Percentiles rank a stretch among this genome's conserved stretches.
Conservation (phyloP, 1,139 yeast genomes). For the Pichia sp. region DNA sequence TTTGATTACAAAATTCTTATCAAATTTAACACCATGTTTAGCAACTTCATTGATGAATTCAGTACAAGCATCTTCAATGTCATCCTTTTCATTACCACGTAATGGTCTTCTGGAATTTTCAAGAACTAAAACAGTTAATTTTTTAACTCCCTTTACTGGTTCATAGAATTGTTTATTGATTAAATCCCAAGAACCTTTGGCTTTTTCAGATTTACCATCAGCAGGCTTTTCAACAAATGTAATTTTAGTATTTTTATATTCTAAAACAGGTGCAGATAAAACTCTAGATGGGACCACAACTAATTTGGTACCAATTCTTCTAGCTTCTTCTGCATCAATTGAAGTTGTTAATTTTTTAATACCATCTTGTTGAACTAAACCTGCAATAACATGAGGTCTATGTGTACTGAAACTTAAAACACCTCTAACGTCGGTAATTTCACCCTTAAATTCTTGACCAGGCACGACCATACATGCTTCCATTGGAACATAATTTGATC, state of each 20-base stretch:
- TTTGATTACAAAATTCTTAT: conserved; percentile 8
- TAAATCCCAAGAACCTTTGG: conserved; percentile 24
- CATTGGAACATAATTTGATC: conserved; percentile 23
- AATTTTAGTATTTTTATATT: conserved; percentile 18
- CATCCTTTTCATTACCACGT: conserved; percentile 15
- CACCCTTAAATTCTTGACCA: conserved; percentile 25
- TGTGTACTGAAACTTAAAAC: conserved; percentile 22
- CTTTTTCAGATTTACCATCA: conserved; percentile 22
- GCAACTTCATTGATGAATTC: conserved; percentile 17
- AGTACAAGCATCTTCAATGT: conserved; percentile 16
- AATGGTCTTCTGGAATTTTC: conserved; percentile 17
- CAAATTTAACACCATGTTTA: conserved; percentile 18
- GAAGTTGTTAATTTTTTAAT: conserved; percentile 13
- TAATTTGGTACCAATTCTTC: conserved; percentile 21
- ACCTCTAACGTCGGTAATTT: conserved; percentile 21
- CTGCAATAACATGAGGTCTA: conserved; percentile 24
- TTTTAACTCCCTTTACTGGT: conserved; percentile 17
- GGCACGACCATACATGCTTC: conserved; percentile 22
- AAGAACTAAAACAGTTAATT: conserved; percentile 17
- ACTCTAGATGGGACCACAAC: conserved; percentile 25
- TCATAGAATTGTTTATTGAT: conserved; percentile 18
- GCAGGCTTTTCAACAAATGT: conserved; percentile 16
- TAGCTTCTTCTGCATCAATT: conserved; percentile 12
- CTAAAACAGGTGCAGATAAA: conserved; percentile 18
- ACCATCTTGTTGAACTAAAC: conserved; percentile 24